Evolutionary conservation across 495 filamentous ascomycete species (phyloP), one percentile per base, ranked within the genome.

Genomic region (Aspergillus campestris): DNA sequence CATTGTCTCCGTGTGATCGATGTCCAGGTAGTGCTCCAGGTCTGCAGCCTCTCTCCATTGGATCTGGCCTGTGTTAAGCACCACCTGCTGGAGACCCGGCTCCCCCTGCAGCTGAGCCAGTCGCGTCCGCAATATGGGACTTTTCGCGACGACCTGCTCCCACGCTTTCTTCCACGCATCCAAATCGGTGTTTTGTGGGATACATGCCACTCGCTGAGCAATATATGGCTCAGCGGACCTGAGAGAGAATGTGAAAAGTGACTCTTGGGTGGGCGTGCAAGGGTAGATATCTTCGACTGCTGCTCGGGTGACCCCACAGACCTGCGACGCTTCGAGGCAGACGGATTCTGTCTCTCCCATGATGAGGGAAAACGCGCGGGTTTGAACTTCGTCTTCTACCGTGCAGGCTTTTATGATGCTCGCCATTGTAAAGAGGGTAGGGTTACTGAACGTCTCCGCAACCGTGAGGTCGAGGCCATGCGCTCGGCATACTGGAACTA

Each of bases 231-330:
- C 73, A 5, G 59, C 60, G 1, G 74, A 69, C 52, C 78, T 78
- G 34, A 72, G 63, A 3, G 81, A 80, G 33, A 83, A 67, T 1
- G 75, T 75, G 55, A 83, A 73, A 1, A 85, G 58, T 0, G 75
- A 80, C 51, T 82, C 81, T 51, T 86, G 82, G 0, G 81, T 65
- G 3, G 81, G 78, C 0, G 80, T 82, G 57, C 77, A 82, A 1
- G 79, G 79, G 48, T 82, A 83, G 27, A 80, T 69, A 36, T 73
- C 69, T 41, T 70, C 48, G 27, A 83, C 50, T 0, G 57, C 50
- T 4, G 41, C 50, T 15, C 53, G 47, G 24, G 58, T 51, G 5
- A 57, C 32, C 34, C 59, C 65, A 45, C 58, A 69, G n/a, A 51
- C 45, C 6, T 54, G 11, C 9, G 58, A 49, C 3, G 60, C 63